Evolutionary conservation across 129 eudicot genomes (phyloP).

Genomic region (Helianthus annuus): DNA sequence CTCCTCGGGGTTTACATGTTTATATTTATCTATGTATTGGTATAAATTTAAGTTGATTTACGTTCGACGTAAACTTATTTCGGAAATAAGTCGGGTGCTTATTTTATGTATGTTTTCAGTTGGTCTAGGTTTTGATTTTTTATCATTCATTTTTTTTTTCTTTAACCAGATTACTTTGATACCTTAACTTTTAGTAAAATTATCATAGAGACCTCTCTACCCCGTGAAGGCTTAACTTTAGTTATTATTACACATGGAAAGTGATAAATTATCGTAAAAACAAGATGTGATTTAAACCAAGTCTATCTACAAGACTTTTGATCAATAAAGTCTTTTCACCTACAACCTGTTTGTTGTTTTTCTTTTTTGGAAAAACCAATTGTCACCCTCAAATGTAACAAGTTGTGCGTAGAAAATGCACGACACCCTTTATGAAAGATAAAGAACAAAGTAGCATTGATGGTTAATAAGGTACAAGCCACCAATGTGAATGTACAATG

Average conservation of each 20-base stretch:
- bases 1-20: too few species aligned
- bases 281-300: background rate
- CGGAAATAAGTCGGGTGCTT: too few species aligned
- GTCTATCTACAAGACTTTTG: background rate
- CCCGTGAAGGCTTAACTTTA: too few species aligned
- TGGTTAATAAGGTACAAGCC: background rate
- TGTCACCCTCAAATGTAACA: constrained; percentile 1
- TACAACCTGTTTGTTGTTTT: background rate
- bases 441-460: background rate
- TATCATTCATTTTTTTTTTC: too few species aligned
- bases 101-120: too few species aligned
- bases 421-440: background rate
- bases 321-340: background rate
- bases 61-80: too few species aligned
- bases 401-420: background rate
- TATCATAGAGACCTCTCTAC: too few species aligned
- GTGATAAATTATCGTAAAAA: background rate
- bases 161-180: too few species aligned
- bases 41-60: too few species aligned
- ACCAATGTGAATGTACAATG: background rate
- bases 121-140: too few species aligned
- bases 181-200: too few species aligned
- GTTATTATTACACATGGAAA: background rate
- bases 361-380: background rate
- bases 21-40: too few species aligned